These are phyloP conservation scores for Lasiosphaeria ovina DNA, from an alignment of 495 filamentous ascomycete species.

Conservation along the genomic window DNA sequence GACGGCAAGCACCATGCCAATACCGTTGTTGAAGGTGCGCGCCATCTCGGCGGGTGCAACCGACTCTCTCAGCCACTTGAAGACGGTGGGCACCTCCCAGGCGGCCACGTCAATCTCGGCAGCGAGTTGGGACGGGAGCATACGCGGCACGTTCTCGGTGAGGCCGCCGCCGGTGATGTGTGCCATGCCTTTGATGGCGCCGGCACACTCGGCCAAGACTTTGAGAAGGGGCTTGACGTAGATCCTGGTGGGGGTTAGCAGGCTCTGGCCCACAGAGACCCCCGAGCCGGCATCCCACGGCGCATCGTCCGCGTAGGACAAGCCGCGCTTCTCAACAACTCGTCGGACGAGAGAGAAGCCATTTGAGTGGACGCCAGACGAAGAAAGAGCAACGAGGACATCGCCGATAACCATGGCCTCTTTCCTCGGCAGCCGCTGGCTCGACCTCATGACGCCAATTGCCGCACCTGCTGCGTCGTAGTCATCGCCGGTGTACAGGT, in stretches of 20 bases:
- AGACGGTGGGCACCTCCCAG: conserved; percentile 73
- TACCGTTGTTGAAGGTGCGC: conserved; percentile 87
- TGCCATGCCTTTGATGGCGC: conserved; percentile 75
- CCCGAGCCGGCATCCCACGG: conserved; percentile 62
- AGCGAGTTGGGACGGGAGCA: conserved; percentile 73
- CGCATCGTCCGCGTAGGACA: conserved; percentile 64
- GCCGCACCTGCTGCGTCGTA: conserved; percentile 91
- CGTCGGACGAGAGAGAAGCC: conserved; percentile 91
- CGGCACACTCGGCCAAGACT: conserved; percentile 46
- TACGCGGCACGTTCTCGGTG: conserved; percentile 87
- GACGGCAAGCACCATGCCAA: conserved; percentile 90
- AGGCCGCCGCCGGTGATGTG: conserved; percentile 96
- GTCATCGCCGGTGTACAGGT: conserved; percentile 75
- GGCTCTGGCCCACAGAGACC: conserved; percentile 61
- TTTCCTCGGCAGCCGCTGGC: conserved; percentile 69
- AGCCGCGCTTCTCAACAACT: conserved; percentile 69
- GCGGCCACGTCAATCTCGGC: conserved; percentile 70
- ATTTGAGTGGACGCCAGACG: conserved; percentile 87
- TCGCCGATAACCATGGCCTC: conserved; percentile 76
- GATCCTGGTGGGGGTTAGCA: conserved; percentile 78
- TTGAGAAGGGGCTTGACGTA: conserved; percentile 74
- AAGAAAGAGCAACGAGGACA: conserved; percentile 76
- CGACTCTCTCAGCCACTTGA: conserved; percentile 76
- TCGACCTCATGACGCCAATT: conserved; percentile 73
- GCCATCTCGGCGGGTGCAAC: conserved; percentile 78